These are phyloP conservation scores for Heterobasidion annosum DNA, from an alignment of 1,284 basidiomycete genomes.

Conservation along the genomic window DNA sequence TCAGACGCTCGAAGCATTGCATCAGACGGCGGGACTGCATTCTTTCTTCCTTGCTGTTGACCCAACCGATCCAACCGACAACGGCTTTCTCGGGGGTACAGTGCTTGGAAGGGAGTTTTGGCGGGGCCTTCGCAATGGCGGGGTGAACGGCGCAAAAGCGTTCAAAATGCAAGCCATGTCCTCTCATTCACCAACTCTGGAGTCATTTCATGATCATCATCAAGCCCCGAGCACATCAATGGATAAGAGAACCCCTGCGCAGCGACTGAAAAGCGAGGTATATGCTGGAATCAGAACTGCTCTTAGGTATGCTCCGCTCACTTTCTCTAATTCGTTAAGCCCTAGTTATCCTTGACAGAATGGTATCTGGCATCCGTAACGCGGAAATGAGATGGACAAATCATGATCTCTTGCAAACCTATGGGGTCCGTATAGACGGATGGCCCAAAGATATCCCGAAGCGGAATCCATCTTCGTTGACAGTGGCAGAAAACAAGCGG, in stretches of 20 bases:
- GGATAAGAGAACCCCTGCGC: conserved; percentile 24
- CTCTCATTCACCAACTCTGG: background rate
- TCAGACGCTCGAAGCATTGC: conserved; percentile 39
- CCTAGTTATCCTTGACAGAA: conserved; percentile 21
- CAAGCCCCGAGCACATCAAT: background rate
- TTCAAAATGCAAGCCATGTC: conserved; percentile 32
- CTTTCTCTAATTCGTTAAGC: conserved; percentile 1
- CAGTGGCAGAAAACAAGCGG: conserved; percentile 39
- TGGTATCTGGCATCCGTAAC: conserved; percentile 44
- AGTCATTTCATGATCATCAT: background rate
- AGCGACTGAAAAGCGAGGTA: conserved; percentile 37
- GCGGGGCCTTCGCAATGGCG: conserved; percentile 48
- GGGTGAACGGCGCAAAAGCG: conserved; percentile 41
- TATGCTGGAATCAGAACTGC: conserved; percentile 43
- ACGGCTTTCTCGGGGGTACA: conserved; percentile 55
- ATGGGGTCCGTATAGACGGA: conserved; percentile 50
- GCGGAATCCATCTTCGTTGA: conserved; percentile 52
- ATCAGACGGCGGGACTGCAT: conserved; percentile 38
- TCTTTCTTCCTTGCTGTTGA: conserved; percentile 55
- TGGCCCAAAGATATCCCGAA: conserved; percentile 50
- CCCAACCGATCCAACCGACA: conserved; percentile 32
- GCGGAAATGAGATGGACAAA: conserved; percentile 72
- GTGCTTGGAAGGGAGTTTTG: conserved; percentile 53
- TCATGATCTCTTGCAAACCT: conserved; percentile 39
- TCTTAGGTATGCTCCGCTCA: conserved; percentile 32